Evolutionary conservation across 2,329 filamentous ascomycete species (phyloP), one percentile per base, ranked within the genome.

Genomic region (Xylariaceae sp.): DNA sequence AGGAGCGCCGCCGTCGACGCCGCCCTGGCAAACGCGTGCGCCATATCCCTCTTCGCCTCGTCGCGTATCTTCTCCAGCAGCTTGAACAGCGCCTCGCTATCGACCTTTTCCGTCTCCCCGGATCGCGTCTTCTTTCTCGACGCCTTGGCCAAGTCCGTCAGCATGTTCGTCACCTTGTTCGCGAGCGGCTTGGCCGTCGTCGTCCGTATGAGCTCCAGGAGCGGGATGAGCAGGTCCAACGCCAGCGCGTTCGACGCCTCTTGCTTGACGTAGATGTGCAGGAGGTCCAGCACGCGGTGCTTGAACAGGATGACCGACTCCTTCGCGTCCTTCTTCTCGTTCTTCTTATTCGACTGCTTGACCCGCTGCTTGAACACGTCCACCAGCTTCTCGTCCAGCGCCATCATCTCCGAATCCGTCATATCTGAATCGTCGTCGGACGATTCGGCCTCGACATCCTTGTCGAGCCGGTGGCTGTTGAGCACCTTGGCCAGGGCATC

Each of bases 371-470:
- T 80, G 71, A 97, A 94, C 46, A 96, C 87, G 47, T 86, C 85
- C 35, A 81, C 78, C 3, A 98, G 77, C 56, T 90, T 83, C 9
- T 76, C 76, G 54, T 97, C 90, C 12, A 97, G 70, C 3, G 81
- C 81, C 65, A 95, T 81, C 92, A 97, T 97, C 59, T 95, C 84
- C 13, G 90, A 88, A 64, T 97, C 90, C 45, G 88, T 84, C 88
- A 98, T 95, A 62, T 95, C 87, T 3, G 76, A 80, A 43, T 84
- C 83, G 8, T 74, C 74, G 19, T 78, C 78, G 1, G 71, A 74
- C 1, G 69, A 69, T 3, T 74, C 73, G 2, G 73, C 73, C 1
- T 72, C 68, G 12, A 63, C 65, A 45, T 80, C 75, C 37, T 80
- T 74, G 56, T 83, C 76, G 15, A 78, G 65, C 6, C 69, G 66